A percentile compares a stretch with the other conserved stretches of the same genome.
These are phyloP conservation scores for Aspergillus bertholletiae DNA, from an alignment of 495 filamentous ascomycete genomes.

Conservation along the genomic window DNA sequence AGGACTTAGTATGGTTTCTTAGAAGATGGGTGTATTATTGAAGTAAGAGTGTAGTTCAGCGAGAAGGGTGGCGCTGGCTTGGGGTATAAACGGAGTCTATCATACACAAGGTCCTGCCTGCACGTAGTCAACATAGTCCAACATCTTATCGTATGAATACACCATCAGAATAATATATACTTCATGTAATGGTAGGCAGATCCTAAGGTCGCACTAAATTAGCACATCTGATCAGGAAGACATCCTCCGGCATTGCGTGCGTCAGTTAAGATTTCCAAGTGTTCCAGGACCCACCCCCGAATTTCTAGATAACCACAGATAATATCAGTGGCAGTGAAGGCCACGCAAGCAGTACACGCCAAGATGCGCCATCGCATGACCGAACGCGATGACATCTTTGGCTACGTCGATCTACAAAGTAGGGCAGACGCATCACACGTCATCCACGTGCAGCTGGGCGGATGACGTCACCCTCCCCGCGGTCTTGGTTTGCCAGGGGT, in stretches of 20 bases:
- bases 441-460: conserved; percentile 1
- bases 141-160: background rate
- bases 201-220: background rate
- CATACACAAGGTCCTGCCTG: no score
- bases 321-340: background rate
- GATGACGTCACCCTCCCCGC: conserved; percentile 8
- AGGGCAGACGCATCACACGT: background rate
- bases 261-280: background rate
- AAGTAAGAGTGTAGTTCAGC: no score
- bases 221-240: background rate
- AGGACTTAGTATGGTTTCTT: no score
- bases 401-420: background rate
- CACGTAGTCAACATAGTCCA: no score
- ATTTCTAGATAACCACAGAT: background rate
- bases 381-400: background rate
- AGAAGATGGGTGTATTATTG: no score
- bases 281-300: background rate
- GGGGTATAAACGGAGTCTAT: no score
- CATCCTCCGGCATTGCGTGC: background rate
- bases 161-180: background rate
- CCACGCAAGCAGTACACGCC: background rate
- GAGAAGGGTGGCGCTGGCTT: no score
- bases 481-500: background rate
- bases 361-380: background rate
- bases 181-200: background rate